A percentile compares a stretch with the other conserved stretches of the same genome.
These are phyloP conservation scores for Trichoderma virens DNA, from an alignment of 495 filamentous ascomycete species.

Conservation along the genomic window DNA sequence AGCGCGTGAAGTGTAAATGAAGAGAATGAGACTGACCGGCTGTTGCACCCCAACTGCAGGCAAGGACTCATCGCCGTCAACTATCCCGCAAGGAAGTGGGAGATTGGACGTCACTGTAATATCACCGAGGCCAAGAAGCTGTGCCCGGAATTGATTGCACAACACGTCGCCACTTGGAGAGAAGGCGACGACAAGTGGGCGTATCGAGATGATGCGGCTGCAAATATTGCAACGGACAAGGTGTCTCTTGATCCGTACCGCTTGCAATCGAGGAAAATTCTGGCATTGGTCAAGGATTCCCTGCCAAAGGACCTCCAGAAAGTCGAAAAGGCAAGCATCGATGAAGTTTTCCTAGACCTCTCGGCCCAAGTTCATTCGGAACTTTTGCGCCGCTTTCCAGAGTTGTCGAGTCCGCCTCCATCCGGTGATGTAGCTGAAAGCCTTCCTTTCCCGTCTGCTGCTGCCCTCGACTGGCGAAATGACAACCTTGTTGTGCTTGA, in stretches of 20 bases:
- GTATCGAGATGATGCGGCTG: conserved; percentile 70
- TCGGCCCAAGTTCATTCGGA: conserved; percentile 71
- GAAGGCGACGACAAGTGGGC: conserved; percentile 88
- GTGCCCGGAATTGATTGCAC: conserved; percentile 75
- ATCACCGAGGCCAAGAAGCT: conserved; percentile 78
- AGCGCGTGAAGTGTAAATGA: neutral
- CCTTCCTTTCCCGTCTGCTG: conserved; percentile 66
- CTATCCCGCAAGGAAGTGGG: conserved; percentile 77
- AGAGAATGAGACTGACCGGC: neutral
- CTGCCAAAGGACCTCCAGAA: conserved; percentile 55
- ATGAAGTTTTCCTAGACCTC: conserved; percentile 88
- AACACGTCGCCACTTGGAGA: conserved; percentile 92
- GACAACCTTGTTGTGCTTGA: conserved; percentile 75
- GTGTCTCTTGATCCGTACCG: conserved; percentile 91
- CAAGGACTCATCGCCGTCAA: conserved; percentile 89
- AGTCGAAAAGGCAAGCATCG: conserved; percentile 86
- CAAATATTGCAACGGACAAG: conserved; percentile 79
- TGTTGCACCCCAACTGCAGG: conserved; percentile 24
- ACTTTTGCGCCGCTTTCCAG: conserved; percentile 70
- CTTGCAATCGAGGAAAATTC: conserved; percentile 72
- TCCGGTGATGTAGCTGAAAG: conserved; percentile 64
- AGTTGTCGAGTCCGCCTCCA: conserved; percentile 53
- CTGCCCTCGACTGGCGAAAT: conserved; percentile 70
- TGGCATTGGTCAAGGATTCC: conserved; percentile 70
- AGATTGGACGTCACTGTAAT: conserved; percentile 66